A percentile compares a stretch with the other conserved stretches of the same genome.
phyloP scores from a whole-genome alignment of 257 asterid species.

The Cordia subcordata region DNA sequence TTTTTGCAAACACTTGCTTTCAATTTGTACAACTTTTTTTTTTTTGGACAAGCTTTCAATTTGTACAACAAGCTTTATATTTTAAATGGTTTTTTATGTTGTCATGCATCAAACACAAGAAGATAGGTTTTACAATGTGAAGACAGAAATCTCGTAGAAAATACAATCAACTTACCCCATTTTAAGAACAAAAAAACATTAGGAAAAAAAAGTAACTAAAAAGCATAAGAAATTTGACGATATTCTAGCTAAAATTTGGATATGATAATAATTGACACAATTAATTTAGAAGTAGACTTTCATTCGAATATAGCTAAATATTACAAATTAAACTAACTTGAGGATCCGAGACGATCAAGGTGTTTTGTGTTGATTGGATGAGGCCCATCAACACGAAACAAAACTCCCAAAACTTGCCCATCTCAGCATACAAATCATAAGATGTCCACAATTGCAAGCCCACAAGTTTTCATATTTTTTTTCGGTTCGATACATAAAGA shows the following conservation, averaged over 20 bases:
- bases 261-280: not conserved
- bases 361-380: not conserved
- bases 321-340: not conserved
- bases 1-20: not conserved
- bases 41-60: too few relatives aligned
- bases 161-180: not conserved
- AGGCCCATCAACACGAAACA: slow-evolving; percentile 14
- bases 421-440: not conserved
- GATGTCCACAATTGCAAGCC: slow-evolving; percentile 2
- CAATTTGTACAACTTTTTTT: too few relatives aligned
- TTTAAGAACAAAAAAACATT: not conserved
- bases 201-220: not conserved
- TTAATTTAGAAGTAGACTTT: not conserved
- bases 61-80: not conserved
- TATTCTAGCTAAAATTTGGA: too few relatives aligned
- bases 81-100: slow-evolving; percentile 2
- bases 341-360: not conserved
- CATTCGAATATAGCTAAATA: not conserved
- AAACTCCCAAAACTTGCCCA: slow-evolving; percentile 15
- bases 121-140: slow-evolving; percentile 7
- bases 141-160: slow-evolving; percentile 6
- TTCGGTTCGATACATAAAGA: slow-evolving; percentile 1
- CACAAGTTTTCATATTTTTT: not conserved
- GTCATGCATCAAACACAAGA: slow-evolving; percentile 15
- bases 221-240: too few relatives aligned